Conservation (phyloP, 2,329 filamentous ascomycete species). For the Herpotrichia juniperi region DNA sequence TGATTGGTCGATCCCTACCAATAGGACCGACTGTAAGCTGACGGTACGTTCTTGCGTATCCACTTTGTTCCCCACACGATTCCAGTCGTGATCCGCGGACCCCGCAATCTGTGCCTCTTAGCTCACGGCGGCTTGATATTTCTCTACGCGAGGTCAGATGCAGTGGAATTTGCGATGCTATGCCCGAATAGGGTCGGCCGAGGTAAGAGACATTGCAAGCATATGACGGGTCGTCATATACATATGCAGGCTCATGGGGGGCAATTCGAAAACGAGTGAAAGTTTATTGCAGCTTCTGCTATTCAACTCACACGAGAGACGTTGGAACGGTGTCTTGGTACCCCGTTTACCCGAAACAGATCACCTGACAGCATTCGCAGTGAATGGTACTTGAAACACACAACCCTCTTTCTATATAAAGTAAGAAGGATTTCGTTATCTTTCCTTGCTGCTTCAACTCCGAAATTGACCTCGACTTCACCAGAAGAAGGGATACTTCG, state of each 20-base stretch:
- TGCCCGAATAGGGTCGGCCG: background rate
- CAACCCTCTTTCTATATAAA: background rate
- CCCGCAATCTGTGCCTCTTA: background rate
- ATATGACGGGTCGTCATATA: background rate
- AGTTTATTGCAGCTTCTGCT: too few species aligned
- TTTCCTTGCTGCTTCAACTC: background rate
- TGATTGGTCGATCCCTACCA: background rate
- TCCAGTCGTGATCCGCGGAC: background rate
- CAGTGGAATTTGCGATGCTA: constrained; percentile 1
- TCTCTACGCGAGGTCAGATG: background rate
- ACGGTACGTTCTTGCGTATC: background rate
- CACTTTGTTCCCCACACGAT: background rate
- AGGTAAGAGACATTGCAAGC: background rate
- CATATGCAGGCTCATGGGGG: background rate
- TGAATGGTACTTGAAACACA: too few species aligned
- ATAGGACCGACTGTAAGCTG: background rate
- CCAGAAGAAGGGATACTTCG: background rate
- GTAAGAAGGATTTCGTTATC: background rate
- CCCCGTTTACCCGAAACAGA: too few species aligned
- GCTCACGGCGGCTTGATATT: background rate
- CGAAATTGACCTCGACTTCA: background rate
- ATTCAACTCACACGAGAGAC: too few species aligned
- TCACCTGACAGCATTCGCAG: too few species aligned
- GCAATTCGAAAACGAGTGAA: too few species aligned
- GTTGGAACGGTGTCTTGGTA: too few species aligned